A percentile compares a stretch with the other conserved stretches of the same genome.
Conservation (phyloP, 257 asterid genomes). For the Thymus quinquecostatus region DNA sequence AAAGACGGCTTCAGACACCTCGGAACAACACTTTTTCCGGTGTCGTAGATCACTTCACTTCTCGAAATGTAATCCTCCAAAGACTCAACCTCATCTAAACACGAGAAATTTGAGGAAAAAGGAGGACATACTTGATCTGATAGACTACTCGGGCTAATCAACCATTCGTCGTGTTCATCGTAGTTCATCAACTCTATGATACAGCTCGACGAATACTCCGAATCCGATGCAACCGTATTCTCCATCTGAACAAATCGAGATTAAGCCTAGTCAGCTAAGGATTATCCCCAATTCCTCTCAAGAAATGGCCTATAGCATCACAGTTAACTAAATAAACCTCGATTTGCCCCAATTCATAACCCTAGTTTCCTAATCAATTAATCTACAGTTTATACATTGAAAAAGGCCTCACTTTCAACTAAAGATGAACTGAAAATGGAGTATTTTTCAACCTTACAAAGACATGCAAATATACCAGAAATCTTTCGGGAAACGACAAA, state of each 20-base stretch:
- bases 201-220: constrained; percentile 39
- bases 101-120: constrained; percentile 31
- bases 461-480: background rate
- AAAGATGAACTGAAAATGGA: constrained; percentile 6
- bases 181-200: constrained; percentile 48
- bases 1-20: constrained; percentile 46
- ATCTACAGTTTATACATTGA: too few species aligned
- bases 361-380: background rate
- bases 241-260: constrained; percentile 34
- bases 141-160: constrained; percentile 41
- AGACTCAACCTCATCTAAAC: constrained; percentile 38
- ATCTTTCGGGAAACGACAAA: background rate
- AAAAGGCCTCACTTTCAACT: background rate
- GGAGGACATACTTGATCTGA: constrained; percentile 47
- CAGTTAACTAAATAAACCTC: background rate
- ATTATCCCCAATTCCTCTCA: background rate
- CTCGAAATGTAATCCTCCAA: constrained; percentile 38
- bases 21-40: constrained; percentile 34
- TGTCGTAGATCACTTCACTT: background rate
- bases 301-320: background rate
- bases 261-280: background rate
- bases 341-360: background rate
- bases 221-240: constrained; percentile 26
- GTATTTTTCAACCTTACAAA: background rate
- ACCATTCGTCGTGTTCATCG: constrained; percentile 56